Evolutionary conservation across 495 filamentous ascomycete genomes (phyloP).

Genomic region (Xylaria sp.): DNA sequence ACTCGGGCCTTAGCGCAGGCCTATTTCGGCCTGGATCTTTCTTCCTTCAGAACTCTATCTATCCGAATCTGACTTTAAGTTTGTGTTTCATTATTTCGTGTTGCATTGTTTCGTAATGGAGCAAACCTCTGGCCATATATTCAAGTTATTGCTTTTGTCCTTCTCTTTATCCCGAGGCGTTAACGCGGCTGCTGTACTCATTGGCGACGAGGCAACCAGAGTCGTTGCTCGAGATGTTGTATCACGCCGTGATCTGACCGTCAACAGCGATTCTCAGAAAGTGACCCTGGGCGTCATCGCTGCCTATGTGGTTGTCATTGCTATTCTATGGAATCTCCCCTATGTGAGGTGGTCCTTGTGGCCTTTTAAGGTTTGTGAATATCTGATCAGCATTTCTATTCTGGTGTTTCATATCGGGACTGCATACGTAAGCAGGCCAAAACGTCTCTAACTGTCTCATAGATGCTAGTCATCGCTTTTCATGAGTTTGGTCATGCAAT

Average conservation of each 20-base stretch:
- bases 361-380: constrained; percentile 75
- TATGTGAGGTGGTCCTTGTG: constrained; percentile 75
- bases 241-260: constrained; percentile 61
- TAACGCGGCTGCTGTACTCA: constrained; percentile 35
- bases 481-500: constrained; percentile 84
- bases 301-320: constrained; percentile 76
- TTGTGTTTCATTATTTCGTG: too few species aligned
- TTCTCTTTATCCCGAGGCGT: constrained; percentile 33
- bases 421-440: background rate
- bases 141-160: too few species aligned
- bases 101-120: too few species aligned
- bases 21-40: too few species aligned
- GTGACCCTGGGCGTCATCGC: constrained; percentile 71
- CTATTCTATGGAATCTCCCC: constrained; percentile 79
- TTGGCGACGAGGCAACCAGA: constrained; percentile 39
- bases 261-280: constrained; percentile 71
- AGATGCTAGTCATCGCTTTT: constrained; percentile 87
- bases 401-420: background rate
- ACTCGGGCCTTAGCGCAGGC: too few species aligned
- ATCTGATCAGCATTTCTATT: background rate
- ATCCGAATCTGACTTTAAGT: too few species aligned
- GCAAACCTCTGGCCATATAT: too few species aligned
- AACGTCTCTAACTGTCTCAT: constrained; percentile 3
- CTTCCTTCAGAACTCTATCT: too few species aligned
- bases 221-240: constrained; percentile 35